Percentiles rank a stretch among this genome's conserved stretches.
phyloP scores from a whole-genome alignment of 2,329 filamentous ascomycete species.

The Fusarium camptoceras region DNA sequence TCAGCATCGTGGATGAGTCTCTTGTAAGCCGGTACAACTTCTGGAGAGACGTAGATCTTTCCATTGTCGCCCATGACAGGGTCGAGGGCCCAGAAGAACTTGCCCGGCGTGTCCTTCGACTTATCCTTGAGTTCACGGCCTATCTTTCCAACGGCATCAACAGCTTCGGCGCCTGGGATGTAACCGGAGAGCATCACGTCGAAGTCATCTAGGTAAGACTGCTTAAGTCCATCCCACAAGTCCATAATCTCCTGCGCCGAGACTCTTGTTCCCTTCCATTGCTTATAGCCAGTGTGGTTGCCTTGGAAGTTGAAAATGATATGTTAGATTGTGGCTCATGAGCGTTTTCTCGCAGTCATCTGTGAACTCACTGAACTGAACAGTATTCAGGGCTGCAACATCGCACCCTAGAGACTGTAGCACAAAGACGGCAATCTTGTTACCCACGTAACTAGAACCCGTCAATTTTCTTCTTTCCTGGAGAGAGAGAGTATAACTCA shows the following conservation, averaged over 20 bases:
- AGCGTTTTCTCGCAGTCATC: neutral
- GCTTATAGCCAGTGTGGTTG: slow-evolving; percentile 93
- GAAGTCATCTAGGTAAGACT: slow-evolving; percentile 88
- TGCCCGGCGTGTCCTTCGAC: slow-evolving; percentile 71
- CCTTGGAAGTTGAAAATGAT: slow-evolving; percentile 63
- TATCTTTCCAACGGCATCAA: slow-evolving; percentile 86
- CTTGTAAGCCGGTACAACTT: slow-evolving; percentile 93
- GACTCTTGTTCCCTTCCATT: slow-evolving; percentile 86
- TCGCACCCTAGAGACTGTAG: slow-evolving; percentile 95
- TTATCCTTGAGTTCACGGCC: slow-evolving; percentile 81
- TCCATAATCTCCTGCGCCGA: slow-evolving; percentile 85
- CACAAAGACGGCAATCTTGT: slow-evolving; percentile 95
- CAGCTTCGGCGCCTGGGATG: slow-evolving; percentile 85
- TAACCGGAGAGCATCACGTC: slow-evolving; percentile 97
- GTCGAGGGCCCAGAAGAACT: slow-evolving; percentile 97
- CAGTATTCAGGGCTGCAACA: slow-evolving; percentile 93
- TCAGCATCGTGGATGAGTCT: slow-evolving; percentile 83
- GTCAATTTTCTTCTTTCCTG: slow-evolving; percentile 8
- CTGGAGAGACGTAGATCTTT: slow-evolving; percentile 87
- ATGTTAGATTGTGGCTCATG: slow-evolving; percentile 11
- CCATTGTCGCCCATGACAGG: slow-evolving; percentile 99
- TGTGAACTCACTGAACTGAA: slow-evolving; percentile 85
- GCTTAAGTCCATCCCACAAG: slow-evolving; percentile 84
- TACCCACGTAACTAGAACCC: slow-evolving; percentile 87
- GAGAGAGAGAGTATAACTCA: slow-evolving; percentile 15